Evolutionary conservation across 805 yeast species (phyloP).

Genomic region (Grigorovia yakushimaensis): DNA sequence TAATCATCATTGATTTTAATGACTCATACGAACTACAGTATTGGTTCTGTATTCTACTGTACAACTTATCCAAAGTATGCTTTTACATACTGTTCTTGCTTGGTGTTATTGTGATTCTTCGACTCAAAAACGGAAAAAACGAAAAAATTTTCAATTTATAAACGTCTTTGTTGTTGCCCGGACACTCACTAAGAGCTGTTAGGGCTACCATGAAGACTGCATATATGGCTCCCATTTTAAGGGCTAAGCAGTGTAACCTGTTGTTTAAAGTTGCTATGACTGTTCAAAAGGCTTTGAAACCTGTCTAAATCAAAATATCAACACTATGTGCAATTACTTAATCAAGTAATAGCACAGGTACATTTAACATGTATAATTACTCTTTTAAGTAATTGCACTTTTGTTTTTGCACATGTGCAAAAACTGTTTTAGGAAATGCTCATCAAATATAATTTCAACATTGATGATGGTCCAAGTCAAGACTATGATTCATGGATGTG

Average conservation of each 20-base stretch:
- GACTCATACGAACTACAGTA: background rate
- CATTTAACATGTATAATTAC: background rate
- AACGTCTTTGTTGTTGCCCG: background rate
- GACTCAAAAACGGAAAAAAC: background rate
- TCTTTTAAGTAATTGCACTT: background rate
- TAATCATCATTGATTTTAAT: conserved; percentile 9
- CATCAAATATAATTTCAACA: background rate
- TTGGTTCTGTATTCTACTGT: background rate
- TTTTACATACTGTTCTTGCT: background rate
- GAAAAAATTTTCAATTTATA: background rate
- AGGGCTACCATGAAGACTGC: background rate
- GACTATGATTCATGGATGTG: background rate
- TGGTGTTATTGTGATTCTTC: background rate
- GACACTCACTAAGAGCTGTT: background rate
- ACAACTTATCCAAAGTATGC: background rate
- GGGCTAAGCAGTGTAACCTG: background rate
- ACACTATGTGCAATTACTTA: background rate
- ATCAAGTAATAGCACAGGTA: background rate
- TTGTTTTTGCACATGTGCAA: background rate
- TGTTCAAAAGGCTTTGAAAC: too few species aligned
- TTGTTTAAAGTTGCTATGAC: background rate
- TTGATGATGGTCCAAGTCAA: background rate
- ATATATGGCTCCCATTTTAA: background rate
- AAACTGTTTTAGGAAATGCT: background rate
- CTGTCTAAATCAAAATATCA: too few species aligned